These are phyloP conservation scores for Isabelozyma pseudorhagii DNA, from an alignment of 805 yeast species.

Conservation along the genomic window DNA sequence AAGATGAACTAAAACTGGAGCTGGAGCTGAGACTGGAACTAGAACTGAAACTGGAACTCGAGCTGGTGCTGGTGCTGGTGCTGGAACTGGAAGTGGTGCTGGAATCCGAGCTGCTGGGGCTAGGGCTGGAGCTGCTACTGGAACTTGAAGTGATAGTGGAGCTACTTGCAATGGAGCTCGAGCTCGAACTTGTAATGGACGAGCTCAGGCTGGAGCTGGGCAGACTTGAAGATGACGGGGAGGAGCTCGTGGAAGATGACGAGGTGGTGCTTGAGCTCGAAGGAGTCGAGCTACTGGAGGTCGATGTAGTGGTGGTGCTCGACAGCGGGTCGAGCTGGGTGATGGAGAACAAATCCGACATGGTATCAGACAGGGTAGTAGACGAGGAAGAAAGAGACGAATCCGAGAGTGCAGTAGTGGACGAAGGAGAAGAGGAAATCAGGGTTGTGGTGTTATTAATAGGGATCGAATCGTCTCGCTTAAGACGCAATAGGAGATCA, in stretches of 20 bases:
- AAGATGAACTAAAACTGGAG: neutral
- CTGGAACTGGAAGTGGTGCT: neutral
- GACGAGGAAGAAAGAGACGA: neutral
- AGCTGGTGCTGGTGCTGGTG: neutral
- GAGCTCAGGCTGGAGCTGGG: neutral
- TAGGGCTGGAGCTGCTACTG: neutral
- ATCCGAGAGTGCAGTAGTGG: slow-evolving; percentile 6
- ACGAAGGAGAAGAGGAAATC: slow-evolving; percentile 9
- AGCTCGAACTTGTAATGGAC: neutral
- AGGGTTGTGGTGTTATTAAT: neutral
- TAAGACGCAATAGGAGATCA: neutral
- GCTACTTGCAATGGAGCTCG: neutral
- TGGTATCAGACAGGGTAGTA: neutral
- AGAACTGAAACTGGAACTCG: neutral
- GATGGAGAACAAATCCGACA: neutral
- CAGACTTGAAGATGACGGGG: neutral
- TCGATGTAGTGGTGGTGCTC: neutral
- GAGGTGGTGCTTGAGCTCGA: neutral
- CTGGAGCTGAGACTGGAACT: neutral
- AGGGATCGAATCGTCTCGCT: neutral
- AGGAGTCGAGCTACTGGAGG: neutral
- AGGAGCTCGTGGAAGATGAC: neutral
- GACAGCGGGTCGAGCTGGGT: neutral
- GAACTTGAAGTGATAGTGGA: neutral
- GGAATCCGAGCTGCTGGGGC: neutral